phyloP scores from a whole-genome alignment of 306 rosid genomes.

The Cucumis hystrix region DNA sequence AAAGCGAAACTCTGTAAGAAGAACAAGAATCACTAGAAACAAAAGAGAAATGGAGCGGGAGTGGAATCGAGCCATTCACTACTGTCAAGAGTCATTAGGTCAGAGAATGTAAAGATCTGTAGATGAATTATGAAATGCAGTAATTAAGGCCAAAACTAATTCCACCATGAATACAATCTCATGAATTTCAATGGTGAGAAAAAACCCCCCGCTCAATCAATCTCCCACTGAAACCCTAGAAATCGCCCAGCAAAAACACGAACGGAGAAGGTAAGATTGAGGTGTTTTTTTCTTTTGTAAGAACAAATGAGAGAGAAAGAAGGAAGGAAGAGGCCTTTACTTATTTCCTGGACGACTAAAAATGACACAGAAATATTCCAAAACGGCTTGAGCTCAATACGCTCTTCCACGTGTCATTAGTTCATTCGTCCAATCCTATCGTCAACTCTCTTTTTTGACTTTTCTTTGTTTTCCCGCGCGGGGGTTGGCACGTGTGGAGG shows the following conservation, averaged over 20 bases:
- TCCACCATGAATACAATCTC: constrained; percentile 9
- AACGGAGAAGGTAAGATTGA: constrained; percentile 10
- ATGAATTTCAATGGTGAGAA: background rate
- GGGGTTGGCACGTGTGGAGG: constrained; percentile 5
- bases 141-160: constrained; percentile 21
- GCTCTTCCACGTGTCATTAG: background rate
- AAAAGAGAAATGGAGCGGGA: constrained; percentile 20
- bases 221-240: constrained; percentile 34
- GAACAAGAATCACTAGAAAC: background rate
- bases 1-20: constrained; percentile 10
- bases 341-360: constrained; percentile 12
- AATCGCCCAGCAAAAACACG: constrained; percentile 15
- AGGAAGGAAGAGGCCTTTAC: constrained; percentile 14
- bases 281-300: background rate
- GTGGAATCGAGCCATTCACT: constrained; percentile 84
- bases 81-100: constrained; percentile 55
- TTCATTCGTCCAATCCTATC: background rate
- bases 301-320: constrained; percentile 11
- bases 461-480: background rate
- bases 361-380: background rate
- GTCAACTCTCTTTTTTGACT: background rate
- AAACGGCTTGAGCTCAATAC: background rate
- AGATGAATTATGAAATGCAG: constrained; percentile 13
- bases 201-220: background rate
- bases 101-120: constrained; percentile 16